A percentile compares a stretch with the other conserved stretches of the same genome.
Evolutionary conservation across 2,329 filamentous ascomycete species (phyloP).

Genomic region (Verticillium alfalfae): DNA sequence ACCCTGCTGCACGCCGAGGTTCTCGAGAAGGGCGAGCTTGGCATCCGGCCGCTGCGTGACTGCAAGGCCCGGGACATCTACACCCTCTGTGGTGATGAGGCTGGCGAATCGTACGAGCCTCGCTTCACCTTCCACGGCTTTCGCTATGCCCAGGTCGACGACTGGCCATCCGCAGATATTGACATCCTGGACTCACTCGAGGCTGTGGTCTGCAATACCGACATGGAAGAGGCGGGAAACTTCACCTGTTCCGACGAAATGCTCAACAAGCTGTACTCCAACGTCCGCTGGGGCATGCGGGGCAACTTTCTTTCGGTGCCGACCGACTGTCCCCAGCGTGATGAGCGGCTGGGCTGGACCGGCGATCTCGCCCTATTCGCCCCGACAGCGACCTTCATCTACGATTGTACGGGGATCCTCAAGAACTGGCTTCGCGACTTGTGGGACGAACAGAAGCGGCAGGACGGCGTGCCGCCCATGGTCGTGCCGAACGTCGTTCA

Average conservation of each 20-base stretch:
- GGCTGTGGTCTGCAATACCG: constrained; percentile 7
- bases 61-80: constrained; percentile 28
- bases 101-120: constrained; percentile 29
- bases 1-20: constrained; percentile 34
- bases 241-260: constrained; percentile 4
- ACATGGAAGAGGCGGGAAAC: constrained; percentile 3
- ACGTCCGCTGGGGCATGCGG: constrained; percentile 6
- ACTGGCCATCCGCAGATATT: constrained; percentile 18
- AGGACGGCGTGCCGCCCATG: constrained; percentile 24
- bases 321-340: constrained; percentile 10
- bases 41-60: constrained; percentile 26
- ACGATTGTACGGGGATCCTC: constrained; percentile 3
- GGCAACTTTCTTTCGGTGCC: constrained; percentile 10
- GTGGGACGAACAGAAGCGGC: constrained; percentile 21
- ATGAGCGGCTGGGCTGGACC: constrained; percentile 6
- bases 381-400: constrained; percentile 3
- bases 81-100: constrained; percentile 16
- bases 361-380: constrained; percentile 7
- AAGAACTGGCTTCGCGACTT: constrained; percentile 7
- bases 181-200: neutral
- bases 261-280: constrained; percentile 4
- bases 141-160: constrained; percentile 37
- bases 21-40: constrained; percentile 32
- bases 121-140: constrained; percentile 47
- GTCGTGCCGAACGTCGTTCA: constrained; percentile 19